phyloP scores from a whole-genome alignment of 352 stramenopile species.

The Globisporangium iwayamae region DNA sequence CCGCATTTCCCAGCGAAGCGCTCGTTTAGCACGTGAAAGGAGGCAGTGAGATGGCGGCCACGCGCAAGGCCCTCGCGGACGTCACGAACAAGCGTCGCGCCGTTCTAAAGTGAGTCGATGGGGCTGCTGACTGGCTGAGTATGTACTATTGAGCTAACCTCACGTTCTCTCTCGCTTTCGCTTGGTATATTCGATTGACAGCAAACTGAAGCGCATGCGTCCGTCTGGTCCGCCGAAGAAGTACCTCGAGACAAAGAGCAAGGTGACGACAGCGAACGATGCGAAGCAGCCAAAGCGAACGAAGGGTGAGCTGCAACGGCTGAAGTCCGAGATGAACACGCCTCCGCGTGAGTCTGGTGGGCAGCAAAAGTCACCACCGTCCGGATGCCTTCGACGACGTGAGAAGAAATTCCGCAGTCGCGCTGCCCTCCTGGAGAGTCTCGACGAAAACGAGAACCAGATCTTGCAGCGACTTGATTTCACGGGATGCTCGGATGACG shows the following conservation, averaged over 20 bases:
- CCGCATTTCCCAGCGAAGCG: constrained; percentile 1
- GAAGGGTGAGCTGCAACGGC: neutral
- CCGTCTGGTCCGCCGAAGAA: neutral
- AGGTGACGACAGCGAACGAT: neutral
- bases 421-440: neutral
- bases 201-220: neutral
- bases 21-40: neutral
- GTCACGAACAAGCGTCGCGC: constrained; percentile 5
- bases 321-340: neutral
- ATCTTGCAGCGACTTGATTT: constrained; percentile 21
- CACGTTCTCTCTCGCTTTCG: neutral
- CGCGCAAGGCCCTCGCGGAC: neutral
- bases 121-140: neutral
- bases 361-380: neutral
- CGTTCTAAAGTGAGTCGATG: neutral
- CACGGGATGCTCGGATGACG: constrained; percentile 1
- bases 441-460: neutral
- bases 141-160: neutral
- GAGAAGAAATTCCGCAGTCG: constrained; percentile 11
- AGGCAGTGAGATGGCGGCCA: neutral
- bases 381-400: constrained; percentile 1
- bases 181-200: neutral
- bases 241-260: neutral
- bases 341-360: neutral
- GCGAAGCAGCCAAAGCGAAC: neutral